These are phyloP conservation scores for Vararia minispora DNA, from an alignment of 768 basidiomycete species.

Conservation along the genomic window DNA sequence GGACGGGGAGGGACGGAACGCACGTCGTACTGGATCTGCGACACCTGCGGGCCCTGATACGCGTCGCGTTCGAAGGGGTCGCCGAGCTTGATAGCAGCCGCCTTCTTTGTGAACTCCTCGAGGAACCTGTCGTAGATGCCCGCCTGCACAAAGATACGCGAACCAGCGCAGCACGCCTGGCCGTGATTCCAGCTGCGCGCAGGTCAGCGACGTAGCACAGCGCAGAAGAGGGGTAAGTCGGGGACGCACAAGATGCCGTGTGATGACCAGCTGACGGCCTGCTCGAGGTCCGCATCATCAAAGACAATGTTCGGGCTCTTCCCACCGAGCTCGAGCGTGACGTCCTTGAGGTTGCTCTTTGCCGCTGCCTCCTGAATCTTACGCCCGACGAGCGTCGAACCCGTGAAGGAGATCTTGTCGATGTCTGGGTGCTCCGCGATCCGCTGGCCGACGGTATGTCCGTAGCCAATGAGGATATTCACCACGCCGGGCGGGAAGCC, in stretches of 20 bases:
- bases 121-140: conserved; percentile 71
- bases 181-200: conserved; percentile 52
- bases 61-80: conserved; percentile 51
- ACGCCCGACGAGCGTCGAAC: conserved; percentile 53
- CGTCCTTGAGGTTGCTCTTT: conserved; percentile 54
- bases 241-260: conserved; percentile 45
- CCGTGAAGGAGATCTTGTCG: conserved; percentile 66
- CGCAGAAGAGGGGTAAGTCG: background rate
- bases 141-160: conserved; percentile 71
- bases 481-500: conserved; percentile 56
- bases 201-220: background rate
- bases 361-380: conserved; percentile 51
- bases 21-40: conserved; percentile 61
- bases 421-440: conserved; percentile 45
- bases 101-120: conserved; percentile 38
- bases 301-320: conserved; percentile 54
- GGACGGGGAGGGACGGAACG: conserved; percentile 14
- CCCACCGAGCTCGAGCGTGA: conserved; percentile 69
- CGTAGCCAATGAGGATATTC: conserved; percentile 48
- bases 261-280: conserved; percentile 45
- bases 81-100: conserved; percentile 47
- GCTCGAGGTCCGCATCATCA: conserved; percentile 47
- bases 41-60: conserved; percentile 72
- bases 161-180: conserved; percentile 74
- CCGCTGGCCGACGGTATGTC: conserved; percentile 41